These are phyloP conservation scores for Pleurotus salmoneostramineus DNA, from an alignment of 768 basidiomycete species.

Conservation along the genomic window DNA sequence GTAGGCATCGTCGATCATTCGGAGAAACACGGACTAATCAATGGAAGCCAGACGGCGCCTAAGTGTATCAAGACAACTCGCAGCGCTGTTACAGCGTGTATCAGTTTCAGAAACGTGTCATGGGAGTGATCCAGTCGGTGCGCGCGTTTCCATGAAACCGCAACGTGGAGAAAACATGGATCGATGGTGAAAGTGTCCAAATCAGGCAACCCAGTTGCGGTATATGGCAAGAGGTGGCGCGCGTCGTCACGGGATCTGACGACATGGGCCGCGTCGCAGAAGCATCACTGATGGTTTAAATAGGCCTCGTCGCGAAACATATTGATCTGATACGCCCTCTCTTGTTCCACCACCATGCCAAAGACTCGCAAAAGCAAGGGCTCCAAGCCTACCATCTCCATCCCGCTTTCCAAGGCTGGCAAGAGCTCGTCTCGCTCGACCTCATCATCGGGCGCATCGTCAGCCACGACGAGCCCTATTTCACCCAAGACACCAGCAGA, in stretches of 20 bases:
- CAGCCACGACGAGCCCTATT: slow-evolving; percentile 26
- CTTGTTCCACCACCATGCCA: slow-evolving; percentile 15
- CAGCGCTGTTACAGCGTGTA: not conserved
- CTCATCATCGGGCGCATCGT: slow-evolving; percentile 18
- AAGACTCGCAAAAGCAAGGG: slow-evolving; percentile 11
- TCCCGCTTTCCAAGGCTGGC: slow-evolving; percentile 9
- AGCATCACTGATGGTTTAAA: not conserved
- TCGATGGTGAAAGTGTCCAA: not conserved
- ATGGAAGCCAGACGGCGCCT: too few relatives aligned
- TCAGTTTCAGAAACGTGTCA: not conserved
- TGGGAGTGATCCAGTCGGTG: not conserved
- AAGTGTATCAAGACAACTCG: not conserved
- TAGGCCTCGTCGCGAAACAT: slow-evolving; percentile 7
- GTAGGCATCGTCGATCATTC: too few relatives aligned
- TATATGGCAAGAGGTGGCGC: not conserved
- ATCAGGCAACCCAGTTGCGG: slow-evolving; percentile 1
- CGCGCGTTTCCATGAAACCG: not conserved
- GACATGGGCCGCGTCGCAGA: not conserved
- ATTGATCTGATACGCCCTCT: not conserved
- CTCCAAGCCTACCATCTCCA: slow-evolving; percentile 14
- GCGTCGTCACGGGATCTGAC: not conserved
- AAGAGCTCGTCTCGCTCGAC: slow-evolving; percentile 14
- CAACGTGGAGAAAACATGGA: not conserved
- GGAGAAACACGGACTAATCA: too few relatives aligned
- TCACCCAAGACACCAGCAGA: slow-evolving; percentile 91